Evolutionary conservation across 306 rosid genomes (phyloP).

Genomic region (Quercus ilex): DNA sequence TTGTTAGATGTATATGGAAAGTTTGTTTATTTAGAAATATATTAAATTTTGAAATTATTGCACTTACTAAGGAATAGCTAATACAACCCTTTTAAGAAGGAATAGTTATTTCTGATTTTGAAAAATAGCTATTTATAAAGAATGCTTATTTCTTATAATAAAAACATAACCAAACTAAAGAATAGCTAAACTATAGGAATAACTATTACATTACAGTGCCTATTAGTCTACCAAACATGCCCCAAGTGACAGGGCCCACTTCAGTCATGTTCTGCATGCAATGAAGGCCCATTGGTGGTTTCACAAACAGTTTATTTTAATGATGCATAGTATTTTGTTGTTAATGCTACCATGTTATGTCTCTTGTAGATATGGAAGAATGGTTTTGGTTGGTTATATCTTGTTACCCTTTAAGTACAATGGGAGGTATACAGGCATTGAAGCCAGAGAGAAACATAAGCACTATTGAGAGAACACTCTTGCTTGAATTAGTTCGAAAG

Average conservation of each 20-base stretch:
- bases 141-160: too few species aligned
- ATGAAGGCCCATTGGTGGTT: constrained; percentile 2
- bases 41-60: too few species aligned
- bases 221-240: background rate
- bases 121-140: too few species aligned
- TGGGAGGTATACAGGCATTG: constrained; percentile 43
- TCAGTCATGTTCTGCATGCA: background rate
- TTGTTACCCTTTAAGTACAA: constrained; percentile 72
- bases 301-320: constrained; percentile 14
- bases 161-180: too few species aligned
- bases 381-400: constrained; percentile 81
- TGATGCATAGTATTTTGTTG: constrained; percentile 12
- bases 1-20: too few species aligned
- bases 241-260: background rate
- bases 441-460: constrained; percentile 60
- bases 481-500: constrained; percentile 70
- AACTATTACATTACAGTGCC: too few species aligned
- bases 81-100: too few species aligned
- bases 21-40: too few species aligned
- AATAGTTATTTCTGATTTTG: too few species aligned
- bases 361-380: constrained; percentile 73
- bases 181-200: too few species aligned
- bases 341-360: constrained; percentile 22
- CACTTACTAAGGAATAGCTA: too few species aligned
- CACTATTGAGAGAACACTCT: constrained; percentile 54